Conservation (phyloP, 2,329 filamentous ascomycete species). For the Colletotrichum endophyticum region DNA sequence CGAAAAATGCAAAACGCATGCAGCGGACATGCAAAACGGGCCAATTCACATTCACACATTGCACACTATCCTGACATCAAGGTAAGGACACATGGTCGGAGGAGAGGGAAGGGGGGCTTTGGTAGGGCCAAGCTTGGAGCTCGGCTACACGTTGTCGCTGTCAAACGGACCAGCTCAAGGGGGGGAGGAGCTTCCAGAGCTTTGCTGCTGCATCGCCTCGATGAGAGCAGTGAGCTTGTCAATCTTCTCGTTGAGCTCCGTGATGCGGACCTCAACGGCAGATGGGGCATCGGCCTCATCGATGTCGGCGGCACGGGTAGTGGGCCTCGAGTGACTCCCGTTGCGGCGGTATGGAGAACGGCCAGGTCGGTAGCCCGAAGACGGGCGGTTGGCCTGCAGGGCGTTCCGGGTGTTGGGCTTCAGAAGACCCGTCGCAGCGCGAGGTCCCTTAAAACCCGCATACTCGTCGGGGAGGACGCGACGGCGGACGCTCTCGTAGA, state of each 20-base stretch:
- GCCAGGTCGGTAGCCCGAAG: conserved; percentile 25
- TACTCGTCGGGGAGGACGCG: conserved; percentile 46
- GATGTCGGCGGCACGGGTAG: conserved; percentile 27
- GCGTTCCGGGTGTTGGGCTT: conserved; percentile 23
- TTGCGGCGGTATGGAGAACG: conserved; percentile 23
- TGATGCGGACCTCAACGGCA: conserved; percentile 55
- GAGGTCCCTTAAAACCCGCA: conserved; percentile 54
- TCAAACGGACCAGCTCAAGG: background rate
- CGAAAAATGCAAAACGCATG: background rate
- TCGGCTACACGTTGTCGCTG: background rate
- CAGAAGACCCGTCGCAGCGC: conserved; percentile 26
- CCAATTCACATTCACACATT: background rate
- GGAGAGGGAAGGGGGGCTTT: background rate
- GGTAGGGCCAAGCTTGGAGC: background rate
- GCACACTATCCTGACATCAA: background rate
- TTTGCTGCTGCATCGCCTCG: conserved; percentile 49
- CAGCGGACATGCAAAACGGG: background rate
- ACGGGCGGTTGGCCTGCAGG: conserved; percentile 25
- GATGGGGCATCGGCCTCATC: conserved; percentile 40
- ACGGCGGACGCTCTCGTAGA: conserved; percentile 63
- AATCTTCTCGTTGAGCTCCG: conserved; percentile 62
- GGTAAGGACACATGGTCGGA: background rate
- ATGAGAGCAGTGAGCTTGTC: conserved; percentile 61
- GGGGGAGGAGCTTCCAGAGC: background rate
- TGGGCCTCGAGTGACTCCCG: conserved; percentile 18